phyloP scores from a whole-genome alignment of 169 alveolate species.

The Plasmodium berghei region DNA sequence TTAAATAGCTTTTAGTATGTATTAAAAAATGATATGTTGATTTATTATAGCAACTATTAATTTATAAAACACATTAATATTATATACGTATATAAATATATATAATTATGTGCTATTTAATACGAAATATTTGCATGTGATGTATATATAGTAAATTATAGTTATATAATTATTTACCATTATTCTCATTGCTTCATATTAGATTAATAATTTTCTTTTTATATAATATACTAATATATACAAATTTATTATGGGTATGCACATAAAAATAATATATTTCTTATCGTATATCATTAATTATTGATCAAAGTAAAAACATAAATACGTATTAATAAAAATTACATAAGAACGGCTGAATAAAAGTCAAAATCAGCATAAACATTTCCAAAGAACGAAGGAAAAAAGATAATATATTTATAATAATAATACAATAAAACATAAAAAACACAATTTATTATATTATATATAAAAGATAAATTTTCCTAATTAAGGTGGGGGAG shows the following conservation, averaged over 20 bases:
- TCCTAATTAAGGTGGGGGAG: slow-evolving; percentile 22
- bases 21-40: slow-evolving; percentile 15
- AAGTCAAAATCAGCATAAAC: slow-evolving; percentile 21
- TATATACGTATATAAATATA: background rate
- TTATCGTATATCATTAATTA: slow-evolving; percentile 20
- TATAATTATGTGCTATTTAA: background rate
- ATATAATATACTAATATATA: slow-evolving; percentile 1
- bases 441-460: background rate
- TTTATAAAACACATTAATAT: slow-evolving; percentile 12
- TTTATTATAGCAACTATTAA: slow-evolving; percentile 30
- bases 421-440: background rate
- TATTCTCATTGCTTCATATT: slow-evolving; percentile 39
- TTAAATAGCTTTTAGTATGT: slow-evolving; percentile 51
- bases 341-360: slow-evolving; percentile 64
- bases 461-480: slow-evolving; percentile 4
- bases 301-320: slow-evolving; percentile 29
- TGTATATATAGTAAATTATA: slow-evolving; percentile 6
- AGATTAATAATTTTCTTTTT: slow-evolving; percentile 27
- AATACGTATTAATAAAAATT: slow-evolving; percentile 40
- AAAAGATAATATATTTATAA: slow-evolving; percentile 4
- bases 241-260: slow-evolving; percentile 14
- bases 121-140: slow-evolving; percentile 53
- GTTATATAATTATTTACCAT: background rate
- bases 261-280: slow-evolving; percentile 51
- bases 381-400: slow-evolving; percentile 17